Conservation (phyloP, 108 stramenopile species). For the Bacterosira constricta region DNA sequence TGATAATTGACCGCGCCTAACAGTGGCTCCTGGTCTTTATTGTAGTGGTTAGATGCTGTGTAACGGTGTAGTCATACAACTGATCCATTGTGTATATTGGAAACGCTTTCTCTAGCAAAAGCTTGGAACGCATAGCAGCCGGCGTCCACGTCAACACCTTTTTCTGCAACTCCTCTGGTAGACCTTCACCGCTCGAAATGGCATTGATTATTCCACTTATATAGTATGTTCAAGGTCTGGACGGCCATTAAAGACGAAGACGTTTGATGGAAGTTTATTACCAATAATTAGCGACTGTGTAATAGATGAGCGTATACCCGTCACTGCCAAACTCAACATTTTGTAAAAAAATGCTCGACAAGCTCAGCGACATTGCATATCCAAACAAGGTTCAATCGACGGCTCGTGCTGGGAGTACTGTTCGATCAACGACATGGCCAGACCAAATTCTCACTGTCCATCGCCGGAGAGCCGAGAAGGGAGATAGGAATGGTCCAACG, state of each 20-base stretch:
- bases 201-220: conserved; percentile 18
- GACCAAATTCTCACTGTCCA: conserved; percentile 35
- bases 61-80: conserved; percentile 33
- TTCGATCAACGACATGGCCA: conserved; percentile 22
- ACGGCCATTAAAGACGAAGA: conserved; percentile 30
- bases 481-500: conserved; percentile 33
- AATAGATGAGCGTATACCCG: conserved; percentile 26
- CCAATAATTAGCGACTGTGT: conserved; percentile 31
- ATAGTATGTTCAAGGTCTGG: conserved; percentile 23
- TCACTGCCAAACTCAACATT: conserved; percentile 12
- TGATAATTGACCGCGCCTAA: conserved; percentile 1
- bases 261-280: conserved; percentile 26
- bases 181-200: conserved; percentile 16
- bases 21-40: conserved; percentile 7
- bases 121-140: conserved; percentile 6
- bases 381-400: conserved; percentile 35
- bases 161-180: conserved; percentile 27
- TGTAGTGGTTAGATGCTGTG: conserved; percentile 9
- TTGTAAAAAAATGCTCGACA: conserved; percentile 30
- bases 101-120: conserved; percentile 20
- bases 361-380: conserved; percentile 34
- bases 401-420: conserved; percentile 14
- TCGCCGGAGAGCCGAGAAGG: conserved; percentile 29
- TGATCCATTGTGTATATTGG: conserved; percentile 26
- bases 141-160: conserved; percentile 5